Conservation (phyloP, 345 rosid species). For the Eucalyptus caleyi region DNA sequence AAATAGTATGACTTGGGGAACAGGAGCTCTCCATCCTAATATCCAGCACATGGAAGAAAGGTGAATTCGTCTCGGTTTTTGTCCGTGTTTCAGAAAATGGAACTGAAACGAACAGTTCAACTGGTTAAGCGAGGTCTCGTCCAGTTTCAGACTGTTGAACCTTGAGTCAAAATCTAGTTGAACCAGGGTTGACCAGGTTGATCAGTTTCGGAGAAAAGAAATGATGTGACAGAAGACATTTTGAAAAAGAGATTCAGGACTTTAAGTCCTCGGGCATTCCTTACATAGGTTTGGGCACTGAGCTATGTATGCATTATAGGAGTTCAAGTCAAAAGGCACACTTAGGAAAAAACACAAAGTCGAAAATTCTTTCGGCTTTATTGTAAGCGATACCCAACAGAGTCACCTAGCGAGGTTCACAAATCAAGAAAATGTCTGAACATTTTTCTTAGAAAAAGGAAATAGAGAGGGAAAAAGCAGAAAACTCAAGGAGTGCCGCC, state of each 20-base stretch:
- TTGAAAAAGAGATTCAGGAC: background rate
- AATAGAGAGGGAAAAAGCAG: background rate
- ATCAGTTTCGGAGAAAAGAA: background rate
- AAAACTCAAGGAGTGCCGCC: background rate
- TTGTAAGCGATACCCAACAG: conserved; percentile 47
- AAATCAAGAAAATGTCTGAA: background rate
- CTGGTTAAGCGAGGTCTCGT: background rate
- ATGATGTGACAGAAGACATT: no score
- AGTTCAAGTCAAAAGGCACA: background rate
- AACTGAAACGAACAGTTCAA: background rate
- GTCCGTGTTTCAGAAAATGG: background rate
- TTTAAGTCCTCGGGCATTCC: background rate
- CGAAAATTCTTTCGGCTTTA: conserved; percentile 56
- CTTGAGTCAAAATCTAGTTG: background rate
- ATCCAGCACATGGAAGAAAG: background rate
- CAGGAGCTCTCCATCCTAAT: background rate
- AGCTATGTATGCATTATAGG: background rate
- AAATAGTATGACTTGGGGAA: background rate
- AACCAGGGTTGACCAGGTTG: background rate
- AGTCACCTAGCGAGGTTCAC: conserved; percentile 22
- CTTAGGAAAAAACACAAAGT: background rate
- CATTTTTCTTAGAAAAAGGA: background rate
- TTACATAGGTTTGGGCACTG: background rate
- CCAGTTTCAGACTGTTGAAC: background rate
- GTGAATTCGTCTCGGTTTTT: background rate